Evolutionary conservation across 345 rosid genomes (phyloP), one percentile per base, ranked within the genome.

Genomic region (Populus deltoides): DNA sequence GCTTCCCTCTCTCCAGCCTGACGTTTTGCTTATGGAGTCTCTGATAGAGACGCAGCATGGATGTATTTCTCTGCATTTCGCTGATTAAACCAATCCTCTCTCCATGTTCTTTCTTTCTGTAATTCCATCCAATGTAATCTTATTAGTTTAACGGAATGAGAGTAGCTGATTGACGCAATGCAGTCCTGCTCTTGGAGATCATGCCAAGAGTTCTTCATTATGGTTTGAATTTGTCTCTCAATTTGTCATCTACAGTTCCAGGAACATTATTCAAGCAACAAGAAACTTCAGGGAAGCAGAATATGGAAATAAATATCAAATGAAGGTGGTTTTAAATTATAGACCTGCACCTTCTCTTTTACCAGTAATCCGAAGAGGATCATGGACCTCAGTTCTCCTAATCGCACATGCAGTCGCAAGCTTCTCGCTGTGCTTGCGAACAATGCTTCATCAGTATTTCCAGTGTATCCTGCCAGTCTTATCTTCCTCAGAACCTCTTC

Each of bases 361-460:
- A 91, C 97, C 97, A 93, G 74, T 86, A 93, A 82, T 90, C 97
- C 90, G 87, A 38, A 93, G 88, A 0, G 81, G 70, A 4, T 80
- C 63, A 9, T 61, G 73, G 22, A 84, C 75, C 57, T 76, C 78
- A 0, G 84, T 90, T 75, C 78, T 91, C 89, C 89, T 82, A 63
- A 91, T 86, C 81, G 91, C 92, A 66, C 67, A 93, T 20, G 92
- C 92, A 57, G 89, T 89, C 0, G 97, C 95, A 22, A 89, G 93
- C 85, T 93, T 91, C 85, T 93, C 95, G 5, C 97, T 91, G 47
- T 93, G 97, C 88, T 76, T 80, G 67, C 87, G 87, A 35, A 86
- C 89, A 80, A 81, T 12, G 95, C 86, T 66, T 89, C 95, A 0
- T 78, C 71, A 2, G 86, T 84, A 71, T 88, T 90, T 62, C 89